Base-by-base conservation (phyloP, 352 stramenopile species). In the Paralagenidium karlingii region DNA sequence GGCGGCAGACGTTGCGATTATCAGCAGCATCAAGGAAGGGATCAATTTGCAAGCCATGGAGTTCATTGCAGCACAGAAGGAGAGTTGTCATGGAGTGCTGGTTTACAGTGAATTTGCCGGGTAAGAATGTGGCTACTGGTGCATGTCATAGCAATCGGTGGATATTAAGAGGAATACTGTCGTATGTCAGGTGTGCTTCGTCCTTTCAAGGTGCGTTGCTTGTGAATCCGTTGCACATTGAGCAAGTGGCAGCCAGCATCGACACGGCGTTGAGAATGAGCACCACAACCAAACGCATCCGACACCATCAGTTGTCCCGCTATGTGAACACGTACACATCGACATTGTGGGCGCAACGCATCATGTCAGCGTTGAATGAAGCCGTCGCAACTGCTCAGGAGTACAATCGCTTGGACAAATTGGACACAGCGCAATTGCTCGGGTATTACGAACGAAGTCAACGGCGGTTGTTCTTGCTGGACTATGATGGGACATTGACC, bases 31-130 rank as follows among this genome's bases (percentile, higher is more conserved):
- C 37, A 81, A 89, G 34, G 81, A 94, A 68, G 81, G 83, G 19
- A 94, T 94, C 51, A 95, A 94, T 41, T 49, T 95, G 6, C 81
- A 94, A 32, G 79, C 75, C 2, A 90, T 94, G 70, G 82, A 95
- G 53, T 95, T 92, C 39, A 85, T 95, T n/a, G 79, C 78, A 2
- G 65, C 73, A 3, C 73, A 86, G 38, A 82, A 80, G 45, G 77
- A 81, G 19, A 78, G 56, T 24, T 85, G 79, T 21, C 75, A 91
- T 16, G 82, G 82, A 0, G 82, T 94, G 15, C 63, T 95, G 3
- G 79, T 95, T 22, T 86, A 94, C 50, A 93, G 77, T 44, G 82
- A 95, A 50, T 95, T 95, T 54, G 82, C 82, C 24, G 82, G 82
- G 62, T 79, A 42, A 12, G 49, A 42, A 7, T 18, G 2, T 19